phyloP scores from a whole-genome alignment of 495 filamentous ascomycete species.

The Sordaria brevicollis region DNA sequence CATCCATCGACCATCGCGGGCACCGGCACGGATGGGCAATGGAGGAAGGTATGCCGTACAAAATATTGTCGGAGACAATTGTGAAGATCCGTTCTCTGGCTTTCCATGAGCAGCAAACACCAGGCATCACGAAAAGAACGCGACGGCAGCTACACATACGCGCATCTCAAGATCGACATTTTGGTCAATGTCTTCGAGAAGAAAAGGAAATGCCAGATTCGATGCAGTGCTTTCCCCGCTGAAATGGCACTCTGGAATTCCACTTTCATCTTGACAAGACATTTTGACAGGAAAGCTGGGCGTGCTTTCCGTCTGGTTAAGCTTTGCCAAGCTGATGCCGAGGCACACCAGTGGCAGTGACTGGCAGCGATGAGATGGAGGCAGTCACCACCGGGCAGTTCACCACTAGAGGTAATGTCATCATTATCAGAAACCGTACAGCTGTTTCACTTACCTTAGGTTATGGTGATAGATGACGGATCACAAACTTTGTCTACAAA shows the following conservation, averaged over 20 bases:
- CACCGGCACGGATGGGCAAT: background rate
- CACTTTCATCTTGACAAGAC: background rate
- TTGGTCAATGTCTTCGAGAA: background rate
- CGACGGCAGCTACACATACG: background rate
- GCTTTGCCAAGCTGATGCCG: background rate
- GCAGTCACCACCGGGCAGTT: background rate
- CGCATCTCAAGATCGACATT: background rate
- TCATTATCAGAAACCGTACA: no score
- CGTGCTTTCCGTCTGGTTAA: background rate
- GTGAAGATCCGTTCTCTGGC: background rate
- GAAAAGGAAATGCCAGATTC: background rate
- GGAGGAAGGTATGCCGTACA: background rate
- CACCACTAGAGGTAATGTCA: no score
- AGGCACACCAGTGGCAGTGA: background rate
- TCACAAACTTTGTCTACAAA: background rate
- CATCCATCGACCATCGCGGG: no score
- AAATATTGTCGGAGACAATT: background rate
- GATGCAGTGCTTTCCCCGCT: background rate
- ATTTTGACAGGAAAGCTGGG: background rate
- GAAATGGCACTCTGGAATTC: background rate
- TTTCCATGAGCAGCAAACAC: background rate
- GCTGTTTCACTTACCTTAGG: background rate
- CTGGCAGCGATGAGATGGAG: background rate
- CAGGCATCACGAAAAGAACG: background rate
- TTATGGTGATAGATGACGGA: background rate